A percentile compares a stretch with the other conserved stretches of the same genome.
Evolutionary conservation across 192 early-diverging fungal genomes (phyloP).

Genomic region (Gryganskiella cystojenkinii): DNA sequence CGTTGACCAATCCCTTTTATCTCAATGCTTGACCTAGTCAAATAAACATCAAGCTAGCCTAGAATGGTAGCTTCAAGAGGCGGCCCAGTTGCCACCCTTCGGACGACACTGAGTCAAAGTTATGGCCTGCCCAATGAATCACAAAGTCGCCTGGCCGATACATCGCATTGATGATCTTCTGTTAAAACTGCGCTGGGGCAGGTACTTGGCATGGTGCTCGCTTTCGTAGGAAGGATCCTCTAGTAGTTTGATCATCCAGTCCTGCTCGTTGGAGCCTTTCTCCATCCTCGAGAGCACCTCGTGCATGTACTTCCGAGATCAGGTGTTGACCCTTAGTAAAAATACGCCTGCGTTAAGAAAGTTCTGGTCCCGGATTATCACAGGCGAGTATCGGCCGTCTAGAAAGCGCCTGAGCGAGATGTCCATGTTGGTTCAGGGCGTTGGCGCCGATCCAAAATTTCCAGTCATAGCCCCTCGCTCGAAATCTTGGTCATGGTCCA

Average conservation of each 20-base stretch:
- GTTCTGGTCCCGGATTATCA: slow-evolving; percentile 23
- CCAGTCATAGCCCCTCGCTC: slow-evolving; percentile 55
- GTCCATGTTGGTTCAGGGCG: slow-evolving; percentile 59
- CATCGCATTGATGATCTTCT: slow-evolving; percentile 18
- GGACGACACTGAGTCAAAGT: background rate
- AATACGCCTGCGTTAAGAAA: slow-evolving; percentile 66
- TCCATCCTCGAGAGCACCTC: slow-evolving; percentile 32
- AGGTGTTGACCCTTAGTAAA: slow-evolving; percentile 59
- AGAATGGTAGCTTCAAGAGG: slow-evolving; percentile 6
- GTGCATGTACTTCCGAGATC: slow-evolving; percentile 52
- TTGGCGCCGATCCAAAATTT: slow-evolving; percentile 68
- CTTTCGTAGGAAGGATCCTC: slow-evolving; percentile 2
- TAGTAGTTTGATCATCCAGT: slow-evolving; percentile 22
- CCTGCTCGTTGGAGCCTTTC: slow-evolving; percentile 14
- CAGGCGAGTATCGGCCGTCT: slow-evolving; percentile 37
- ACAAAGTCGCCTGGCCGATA: slow-evolving; percentile 31
- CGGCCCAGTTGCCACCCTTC: background rate
- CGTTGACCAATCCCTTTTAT: no score
- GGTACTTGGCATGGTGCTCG: slow-evolving; percentile 16
- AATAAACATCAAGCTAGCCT: no score
- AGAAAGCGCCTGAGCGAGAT: slow-evolving; percentile 52
- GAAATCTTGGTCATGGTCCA: slow-evolving; percentile 26
- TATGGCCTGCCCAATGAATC: slow-evolving; percentile 27
- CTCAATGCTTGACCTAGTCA: no score
- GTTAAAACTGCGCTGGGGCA: slow-evolving; percentile 33